These are phyloP conservation scores for Diaporthe vexans DNA, from an alignment of 2,329 filamentous ascomycete genomes.

Conservation along the genomic window DNA sequence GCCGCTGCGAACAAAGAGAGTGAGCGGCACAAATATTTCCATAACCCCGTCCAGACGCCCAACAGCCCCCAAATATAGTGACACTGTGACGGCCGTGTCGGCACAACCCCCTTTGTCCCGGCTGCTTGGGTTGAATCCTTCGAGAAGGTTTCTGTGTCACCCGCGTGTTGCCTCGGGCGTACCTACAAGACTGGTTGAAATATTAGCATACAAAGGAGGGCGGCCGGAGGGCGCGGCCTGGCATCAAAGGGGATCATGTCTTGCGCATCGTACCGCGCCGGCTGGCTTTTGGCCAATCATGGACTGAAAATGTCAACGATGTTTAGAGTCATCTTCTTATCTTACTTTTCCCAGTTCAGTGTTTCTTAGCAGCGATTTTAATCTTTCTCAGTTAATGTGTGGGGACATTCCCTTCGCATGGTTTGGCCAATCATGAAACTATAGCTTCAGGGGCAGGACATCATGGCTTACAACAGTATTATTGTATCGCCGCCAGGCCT, in stretches of 20 bases:
- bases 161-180: not conserved
- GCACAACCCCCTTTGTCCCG: not conserved
- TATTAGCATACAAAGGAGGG: not conserved
- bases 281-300: too few species aligned
- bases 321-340: too few species aligned
- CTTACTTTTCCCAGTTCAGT: too few species aligned
- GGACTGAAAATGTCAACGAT: too few species aligned
- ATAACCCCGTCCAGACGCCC: not conserved
- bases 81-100: not conserved
- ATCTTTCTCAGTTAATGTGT: too few species aligned
- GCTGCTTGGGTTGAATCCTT: not conserved
- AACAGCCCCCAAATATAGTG: conserved; percentile 1
- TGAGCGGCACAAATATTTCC: not conserved
- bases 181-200: too few species aligned
- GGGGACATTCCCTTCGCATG: too few species aligned
- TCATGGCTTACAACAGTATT: too few species aligned
- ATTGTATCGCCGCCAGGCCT: too few species aligned
- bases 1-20: not conserved
- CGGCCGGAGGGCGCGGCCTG: not conserved
- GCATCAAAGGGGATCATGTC: not conserved
- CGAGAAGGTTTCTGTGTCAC: conserved; percentile 13
- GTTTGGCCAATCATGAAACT: fast-evolving
- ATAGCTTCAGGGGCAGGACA: too few species aligned
- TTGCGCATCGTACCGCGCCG: not conserved
- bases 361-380: too few species aligned